Conservation (phyloP, 2,329 filamentous ascomycete genomes). For the Penicillium sp. region DNA sequence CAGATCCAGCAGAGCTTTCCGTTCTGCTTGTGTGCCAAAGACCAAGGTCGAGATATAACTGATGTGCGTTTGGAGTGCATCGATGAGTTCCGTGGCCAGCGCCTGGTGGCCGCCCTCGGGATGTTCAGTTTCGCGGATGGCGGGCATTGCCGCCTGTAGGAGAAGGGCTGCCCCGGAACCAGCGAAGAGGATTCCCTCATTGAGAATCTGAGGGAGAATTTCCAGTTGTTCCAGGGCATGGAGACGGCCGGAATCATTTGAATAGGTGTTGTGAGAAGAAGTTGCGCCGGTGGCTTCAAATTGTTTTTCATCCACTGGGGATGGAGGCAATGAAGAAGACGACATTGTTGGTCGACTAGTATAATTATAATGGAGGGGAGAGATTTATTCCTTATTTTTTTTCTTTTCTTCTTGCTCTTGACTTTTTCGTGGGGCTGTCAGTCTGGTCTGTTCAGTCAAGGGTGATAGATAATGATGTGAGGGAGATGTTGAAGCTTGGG, state of each 20-base stretch:
- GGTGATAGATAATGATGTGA: too few species aligned
- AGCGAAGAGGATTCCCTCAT: conserved; percentile 32
- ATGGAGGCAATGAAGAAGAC: conserved; percentile 13
- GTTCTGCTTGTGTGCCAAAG: conserved; percentile 27
- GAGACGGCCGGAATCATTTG: conserved; percentile 17
- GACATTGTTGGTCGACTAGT: too few species aligned
- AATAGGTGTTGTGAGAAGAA: neutral
- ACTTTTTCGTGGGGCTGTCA: too few species aligned
- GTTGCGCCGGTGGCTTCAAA: conserved; percentile 3
- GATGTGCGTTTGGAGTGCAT: conserved; percentile 26
- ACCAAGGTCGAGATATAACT: conserved; percentile 32
- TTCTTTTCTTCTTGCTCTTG: too few species aligned
- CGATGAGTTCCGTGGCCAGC: conserved; percentile 26
- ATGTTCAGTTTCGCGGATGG: conserved; percentile 14
- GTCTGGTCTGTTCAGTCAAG: too few species aligned
- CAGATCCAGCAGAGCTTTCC: conserved; percentile 24
- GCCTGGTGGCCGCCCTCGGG: conserved; percentile 11
- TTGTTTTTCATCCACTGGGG: conserved; percentile 16
- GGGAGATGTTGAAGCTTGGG: too few species aligned
- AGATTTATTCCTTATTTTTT: too few species aligned
- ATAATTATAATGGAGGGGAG: too few species aligned
- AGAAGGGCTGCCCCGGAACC: conserved; percentile 31
- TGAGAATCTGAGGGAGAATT: conserved; percentile 31
- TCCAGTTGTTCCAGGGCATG: conserved; percentile 29
- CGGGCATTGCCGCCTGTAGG: conserved; percentile 31